phyloP scores from a whole-genome alignment of 2,329 filamentous ascomycete genomes.

The Aspergillus bombycis region DNA sequence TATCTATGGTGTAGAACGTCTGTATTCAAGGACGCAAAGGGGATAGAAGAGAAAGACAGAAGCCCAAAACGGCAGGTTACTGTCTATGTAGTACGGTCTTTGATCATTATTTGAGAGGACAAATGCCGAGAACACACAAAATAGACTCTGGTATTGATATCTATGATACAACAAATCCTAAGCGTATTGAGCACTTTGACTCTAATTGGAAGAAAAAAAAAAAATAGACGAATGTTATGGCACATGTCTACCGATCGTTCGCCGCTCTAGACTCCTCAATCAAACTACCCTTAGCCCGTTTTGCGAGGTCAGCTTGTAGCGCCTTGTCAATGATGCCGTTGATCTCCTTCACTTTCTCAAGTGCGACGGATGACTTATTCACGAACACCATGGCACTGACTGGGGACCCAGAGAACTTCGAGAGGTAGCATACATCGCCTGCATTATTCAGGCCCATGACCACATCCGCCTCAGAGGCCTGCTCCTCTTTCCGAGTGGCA shows the following conservation, averaged over 20 bases:
- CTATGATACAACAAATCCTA: slow-evolving; percentile 7
- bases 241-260: slow-evolving; percentile 69
- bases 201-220: background rate
- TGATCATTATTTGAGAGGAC: background rate
- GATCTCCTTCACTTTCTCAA: slow-evolving; percentile 80
- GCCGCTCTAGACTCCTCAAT: slow-evolving; percentile 82
- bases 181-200: background rate
- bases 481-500: slow-evolving; percentile 54
- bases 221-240: background rate
- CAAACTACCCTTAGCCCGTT: slow-evolving; percentile 65
- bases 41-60: background rate
- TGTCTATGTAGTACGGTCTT: background rate
- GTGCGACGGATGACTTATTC: slow-evolving; percentile 72
- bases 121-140: background rate
- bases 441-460: slow-evolving; percentile 84
- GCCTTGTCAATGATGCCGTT: slow-evolving; percentile 72
- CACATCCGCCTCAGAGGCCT: slow-evolving; percentile 66
- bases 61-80: background rate
- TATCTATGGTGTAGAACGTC: background rate
- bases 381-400: slow-evolving; percentile 80
- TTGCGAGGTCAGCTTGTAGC: slow-evolving; percentile 75
- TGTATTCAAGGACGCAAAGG: background rate
- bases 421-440: slow-evolving; percentile 87
- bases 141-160: background rate
- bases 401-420: slow-evolving; percentile 83